Base-by-base conservation (phyloP, 208 protist genomes). In the Acanthamoeba polyphaga region DNA sequence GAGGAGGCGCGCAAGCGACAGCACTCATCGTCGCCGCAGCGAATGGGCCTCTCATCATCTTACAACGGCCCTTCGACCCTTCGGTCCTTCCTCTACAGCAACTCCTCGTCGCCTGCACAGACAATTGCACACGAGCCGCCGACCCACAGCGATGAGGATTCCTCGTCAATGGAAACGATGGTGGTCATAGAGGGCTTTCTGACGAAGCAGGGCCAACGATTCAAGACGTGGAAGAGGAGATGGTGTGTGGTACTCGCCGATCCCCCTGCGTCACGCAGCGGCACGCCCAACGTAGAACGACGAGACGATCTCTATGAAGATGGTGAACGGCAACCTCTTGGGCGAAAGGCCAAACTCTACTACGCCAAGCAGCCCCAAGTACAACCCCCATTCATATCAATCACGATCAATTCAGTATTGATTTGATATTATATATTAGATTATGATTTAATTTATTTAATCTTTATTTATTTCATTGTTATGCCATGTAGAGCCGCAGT, bases 161-260 rank as follows among this genome's bases (percentile, higher is more conserved):
- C 58, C 13, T n/a, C n/a, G n/a, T 22, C 64, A 4, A 12, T 24
- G 38, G 38, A 34, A 24, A 17, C 72, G 72, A 53, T 51, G 32
- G 72, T 82, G 72, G n/a, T 82, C 3, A 82, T 82, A 8, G 72
- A 82, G 17, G 72, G 72, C 72, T 82, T 82, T 38, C 72, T 82
- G 4, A 82, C 72, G 19, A 82, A 82, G 72, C 72, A 82, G 72
- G 72, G 72, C 17, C 72, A 53, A 24, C 72, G 72, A 82, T 82
- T 82, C 72, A 82, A 82, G 29, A 82, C 72, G 29, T 82, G 72
- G 72, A 82, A 82, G 38, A 43, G 72, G 43, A 17, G 72, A 38
- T 82, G 72, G 72, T 82, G 72, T 9, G 72, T 82, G 3, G 72
- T 82, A 8, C 29, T 70, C 4, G 64, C 64, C 64, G 64, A 70